Percentiles rank a stretch among this genome's conserved stretches.
phyloP scores from a whole-genome alignment of 306 rosid genomes.

The Adenanthera pavonina region DNA sequence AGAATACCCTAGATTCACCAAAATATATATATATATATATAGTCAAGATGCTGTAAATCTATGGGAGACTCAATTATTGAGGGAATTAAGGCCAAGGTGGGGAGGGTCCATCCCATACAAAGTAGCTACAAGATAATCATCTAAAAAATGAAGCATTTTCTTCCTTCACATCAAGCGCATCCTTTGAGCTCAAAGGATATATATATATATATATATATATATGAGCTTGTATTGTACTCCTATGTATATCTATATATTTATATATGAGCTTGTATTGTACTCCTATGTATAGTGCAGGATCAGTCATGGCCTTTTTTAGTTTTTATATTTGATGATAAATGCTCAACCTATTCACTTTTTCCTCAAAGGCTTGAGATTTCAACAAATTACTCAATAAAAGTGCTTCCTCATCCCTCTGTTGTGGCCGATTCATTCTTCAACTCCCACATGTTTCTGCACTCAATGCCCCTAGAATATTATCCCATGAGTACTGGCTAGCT shows the following conservation, averaged over 20 bases:
- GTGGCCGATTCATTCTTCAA: neutral
- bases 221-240: no score
- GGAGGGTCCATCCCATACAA: constrained; percentile 41
- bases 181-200: constrained; percentile 34
- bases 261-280: no score
- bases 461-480: no score
- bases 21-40: no score
- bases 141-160: constrained; percentile 32
- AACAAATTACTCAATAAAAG: neutral
- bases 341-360: constrained; percentile 33
- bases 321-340: constrained; percentile 41
- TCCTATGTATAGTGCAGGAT: no score
- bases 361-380: neutral
- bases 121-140: neutral
- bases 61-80: constrained; percentile 42
- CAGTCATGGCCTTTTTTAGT: constrained; percentile 53
- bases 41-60: constrained; percentile 18
- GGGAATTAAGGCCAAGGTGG: constrained; percentile 41
- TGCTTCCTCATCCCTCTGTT: neutral
- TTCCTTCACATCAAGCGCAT: constrained; percentile 45
- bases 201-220: no score
- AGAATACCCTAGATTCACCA: no score
- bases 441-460: constrained; percentile 1
- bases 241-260: no score
- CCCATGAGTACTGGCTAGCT: no score